phyloP scores from a whole-genome alignment of 768 basidiomycete genomes.

The Lentinula detonsa region DNA sequence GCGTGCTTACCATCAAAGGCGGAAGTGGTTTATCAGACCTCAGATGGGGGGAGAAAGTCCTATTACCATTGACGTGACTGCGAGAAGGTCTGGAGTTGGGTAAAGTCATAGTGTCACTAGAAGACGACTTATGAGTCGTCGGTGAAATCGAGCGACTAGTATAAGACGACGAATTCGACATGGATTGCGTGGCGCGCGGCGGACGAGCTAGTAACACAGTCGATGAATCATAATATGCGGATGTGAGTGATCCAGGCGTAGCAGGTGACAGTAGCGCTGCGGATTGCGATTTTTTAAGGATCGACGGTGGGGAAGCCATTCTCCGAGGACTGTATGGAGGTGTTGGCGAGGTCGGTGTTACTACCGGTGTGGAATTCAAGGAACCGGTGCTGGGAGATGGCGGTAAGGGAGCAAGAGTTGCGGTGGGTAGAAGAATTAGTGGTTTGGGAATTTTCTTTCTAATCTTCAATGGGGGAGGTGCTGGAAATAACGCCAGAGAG shows the following conservation, averaged over 20 bases:
- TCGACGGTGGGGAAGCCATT: conserved; percentile 10
- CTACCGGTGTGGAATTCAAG: conserved; percentile 34
- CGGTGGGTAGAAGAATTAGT: conserved; percentile 26
- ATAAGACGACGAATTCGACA: not conserved
- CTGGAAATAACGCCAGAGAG: conserved; percentile 10
- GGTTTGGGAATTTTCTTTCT: conserved; percentile 22
- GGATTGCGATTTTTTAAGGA: conserved; percentile 16
- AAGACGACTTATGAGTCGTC: not conserved
- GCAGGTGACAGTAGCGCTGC: not conserved
- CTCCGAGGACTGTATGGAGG: conserved; percentile 11
- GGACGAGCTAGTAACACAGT: not conserved
- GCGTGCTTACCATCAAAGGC: not conserved
- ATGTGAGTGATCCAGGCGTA: not conserved
- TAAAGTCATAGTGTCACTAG: conserved; percentile 1
- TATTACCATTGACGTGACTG: not conserved
- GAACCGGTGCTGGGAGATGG: conserved; percentile 24
- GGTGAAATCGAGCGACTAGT: not conserved
- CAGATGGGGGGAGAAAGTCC: not conserved
- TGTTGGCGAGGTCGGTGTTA: conserved; percentile 34
- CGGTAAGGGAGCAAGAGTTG: conserved; percentile 22
- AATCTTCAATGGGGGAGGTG: conserved; percentile 11
- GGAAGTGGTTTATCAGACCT: not conserved
- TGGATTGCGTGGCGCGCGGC: not conserved
- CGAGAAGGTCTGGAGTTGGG: not conserved
- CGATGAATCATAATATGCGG: not conserved